These are phyloP conservation scores for Penicillium concentricum DNA, from an alignment of 2,329 filamentous ascomycete species.

Conservation along the genomic window DNA sequence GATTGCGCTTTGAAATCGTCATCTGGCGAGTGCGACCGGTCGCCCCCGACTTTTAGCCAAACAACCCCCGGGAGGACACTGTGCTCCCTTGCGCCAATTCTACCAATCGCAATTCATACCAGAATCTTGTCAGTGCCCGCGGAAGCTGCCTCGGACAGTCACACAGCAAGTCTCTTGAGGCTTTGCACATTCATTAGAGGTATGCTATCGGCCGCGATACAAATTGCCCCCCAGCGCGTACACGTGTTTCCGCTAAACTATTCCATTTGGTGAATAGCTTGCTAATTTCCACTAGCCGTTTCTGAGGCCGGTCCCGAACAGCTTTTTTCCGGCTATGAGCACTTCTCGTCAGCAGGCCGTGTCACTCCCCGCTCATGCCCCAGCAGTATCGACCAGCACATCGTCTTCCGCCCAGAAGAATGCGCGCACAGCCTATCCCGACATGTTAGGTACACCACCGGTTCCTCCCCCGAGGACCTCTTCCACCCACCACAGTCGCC, in stretches of 20 bases:
- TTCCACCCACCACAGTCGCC: constrained; percentile 61
- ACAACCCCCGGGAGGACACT: constrained; percentile 25
- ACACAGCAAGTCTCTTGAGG: constrained; percentile 20
- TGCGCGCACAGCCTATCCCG: constrained; percentile 36
- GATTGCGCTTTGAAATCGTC: constrained; percentile 21
- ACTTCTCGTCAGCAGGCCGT: constrained; percentile 47
- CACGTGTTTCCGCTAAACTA: constrained; percentile 24
- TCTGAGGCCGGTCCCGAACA: constrained; percentile 31
- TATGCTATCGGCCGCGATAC: constrained; percentile 65
- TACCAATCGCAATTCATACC: constrained; percentile 26
- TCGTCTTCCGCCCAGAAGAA: constrained; percentile 31
- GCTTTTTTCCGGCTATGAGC: constrained; percentile 44
- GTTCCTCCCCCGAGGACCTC: constrained; percentile 79
- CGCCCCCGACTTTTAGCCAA: constrained; percentile 18
- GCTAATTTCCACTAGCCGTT: constrained; percentile 32
- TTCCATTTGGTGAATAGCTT: constrained; percentile 40
- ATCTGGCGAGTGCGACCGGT: constrained; percentile 27
- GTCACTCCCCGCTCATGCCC: constrained; percentile 43
- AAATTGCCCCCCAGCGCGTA: constrained; percentile 58
- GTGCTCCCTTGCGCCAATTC: constrained; percentile 22
- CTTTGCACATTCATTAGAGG: constrained; percentile 35
- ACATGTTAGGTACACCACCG: constrained; percentile 61
- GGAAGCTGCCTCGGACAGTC: constrained; percentile 24
- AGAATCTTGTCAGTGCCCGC: constrained; percentile 16
- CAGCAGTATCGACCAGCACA: constrained; percentile 39